These are phyloP conservation scores for Fistulinella prunicolor DNA, from an alignment of 768 basidiomycete species.

Conservation along the genomic window DNA sequence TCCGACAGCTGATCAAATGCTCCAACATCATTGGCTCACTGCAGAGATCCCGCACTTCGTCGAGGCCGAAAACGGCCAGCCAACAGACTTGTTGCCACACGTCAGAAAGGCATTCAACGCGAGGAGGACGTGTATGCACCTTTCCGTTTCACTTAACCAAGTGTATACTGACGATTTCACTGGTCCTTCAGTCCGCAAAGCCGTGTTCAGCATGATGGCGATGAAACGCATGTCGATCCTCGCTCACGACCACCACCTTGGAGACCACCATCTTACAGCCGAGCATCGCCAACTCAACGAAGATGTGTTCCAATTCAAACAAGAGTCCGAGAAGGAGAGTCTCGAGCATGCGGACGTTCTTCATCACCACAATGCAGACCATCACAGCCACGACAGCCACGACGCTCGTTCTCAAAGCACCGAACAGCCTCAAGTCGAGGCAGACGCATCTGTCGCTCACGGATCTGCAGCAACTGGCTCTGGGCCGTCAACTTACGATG, in stretches of 20 bases:
- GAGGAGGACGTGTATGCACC: slow-evolving; percentile 68
- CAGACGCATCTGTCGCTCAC: no score
- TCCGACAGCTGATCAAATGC: slow-evolving; percentile 73
- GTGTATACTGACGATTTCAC: slow-evolving; percentile 3
- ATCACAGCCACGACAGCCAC: background rate
- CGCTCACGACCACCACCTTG: slow-evolving; percentile 27
- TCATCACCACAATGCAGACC: slow-evolving; percentile 44
- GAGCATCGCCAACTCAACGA: slow-evolving; percentile 51
- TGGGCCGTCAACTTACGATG: no score
- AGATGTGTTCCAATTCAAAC: slow-evolving; percentile 67
- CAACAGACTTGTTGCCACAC: slow-evolving; percentile 79
- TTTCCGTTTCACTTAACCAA: background rate
- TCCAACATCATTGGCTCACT: slow-evolving; percentile 70
- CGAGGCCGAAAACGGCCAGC: slow-evolving; percentile 49
- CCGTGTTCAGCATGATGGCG: slow-evolving; percentile 82
- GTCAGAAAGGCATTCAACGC: slow-evolving; percentile 91
- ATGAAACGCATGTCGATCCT: slow-evolving; percentile 74
- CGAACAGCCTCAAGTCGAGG: background rate
- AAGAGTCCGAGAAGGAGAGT: slow-evolving; percentile 65
- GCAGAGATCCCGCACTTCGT: slow-evolving; percentile 69
- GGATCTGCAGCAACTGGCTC: background rate
- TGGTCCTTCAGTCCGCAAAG: slow-evolving; percentile 95
- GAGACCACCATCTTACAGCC: slow-evolving; percentile 34
- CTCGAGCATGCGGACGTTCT: slow-evolving; percentile 43
- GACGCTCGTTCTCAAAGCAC: background rate